These are phyloP conservation scores for Entoloma clypeatum DNA, from an alignment of 1,284 basidiomycete species.

Conservation along the genomic window DNA sequence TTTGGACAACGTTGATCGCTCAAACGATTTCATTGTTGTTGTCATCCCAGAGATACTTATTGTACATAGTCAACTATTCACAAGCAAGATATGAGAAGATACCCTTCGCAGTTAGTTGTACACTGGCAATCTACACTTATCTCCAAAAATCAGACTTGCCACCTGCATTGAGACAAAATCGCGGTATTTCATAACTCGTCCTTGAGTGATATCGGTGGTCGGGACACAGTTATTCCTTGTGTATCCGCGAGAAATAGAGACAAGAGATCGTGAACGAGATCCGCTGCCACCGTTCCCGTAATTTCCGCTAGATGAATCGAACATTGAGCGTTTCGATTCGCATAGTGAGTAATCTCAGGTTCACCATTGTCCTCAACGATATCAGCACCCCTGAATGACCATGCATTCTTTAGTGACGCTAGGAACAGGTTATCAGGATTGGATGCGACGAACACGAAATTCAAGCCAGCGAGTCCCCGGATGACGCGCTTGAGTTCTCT, in stretches of 20 bases:
- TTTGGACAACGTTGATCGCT: too few species aligned
- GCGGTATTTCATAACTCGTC: conserved; percentile 8
- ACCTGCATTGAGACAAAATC: too few species aligned
- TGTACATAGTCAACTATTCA: conserved; percentile 8
- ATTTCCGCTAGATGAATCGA: conserved; percentile 52
- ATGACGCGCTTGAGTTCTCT: conserved; percentile 77
- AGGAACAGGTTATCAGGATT: not conserved
- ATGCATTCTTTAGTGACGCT: conserved; percentile 4
- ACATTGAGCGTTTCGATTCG: conserved; percentile 4
- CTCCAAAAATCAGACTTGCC: too few species aligned
- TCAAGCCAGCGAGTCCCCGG: conserved; percentile 71
- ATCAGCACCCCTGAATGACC: conserved; percentile 55
- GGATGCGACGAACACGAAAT: conserved; percentile 60
- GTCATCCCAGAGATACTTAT: too few species aligned
- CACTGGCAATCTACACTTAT: too few species aligned
- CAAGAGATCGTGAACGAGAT: conserved; percentile 68
- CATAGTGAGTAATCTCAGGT: conserved; percentile 7
- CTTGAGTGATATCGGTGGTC: not conserved
- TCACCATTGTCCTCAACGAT: conserved; percentile 71
- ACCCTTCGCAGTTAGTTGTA: too few species aligned
- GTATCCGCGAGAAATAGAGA: conserved; percentile 51
- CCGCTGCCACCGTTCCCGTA: conserved; percentile 69
- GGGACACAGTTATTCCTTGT: conserved; percentile 9
- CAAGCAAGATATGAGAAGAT: too few species aligned
- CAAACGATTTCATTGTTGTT: too few species aligned